phyloP scores from a whole-genome alignment of 2,329 filamentous ascomycete species.

The Apiospora aurea region DNA sequence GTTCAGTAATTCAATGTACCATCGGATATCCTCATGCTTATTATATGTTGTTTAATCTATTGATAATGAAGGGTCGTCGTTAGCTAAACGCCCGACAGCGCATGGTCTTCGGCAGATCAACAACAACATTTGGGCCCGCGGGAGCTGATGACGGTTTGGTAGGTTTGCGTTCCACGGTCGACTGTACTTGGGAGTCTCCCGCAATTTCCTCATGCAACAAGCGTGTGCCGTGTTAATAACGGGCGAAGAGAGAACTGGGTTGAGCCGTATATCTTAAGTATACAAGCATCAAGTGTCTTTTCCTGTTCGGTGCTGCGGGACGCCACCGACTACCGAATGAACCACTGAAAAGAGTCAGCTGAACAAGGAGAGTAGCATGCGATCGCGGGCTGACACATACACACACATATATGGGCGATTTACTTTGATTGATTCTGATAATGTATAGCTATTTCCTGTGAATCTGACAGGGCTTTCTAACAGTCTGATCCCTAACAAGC shows the following conservation, averaged over 20 bases:
- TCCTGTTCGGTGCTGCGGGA: conserved; percentile 21
- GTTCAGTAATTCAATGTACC: conserved; percentile 16
- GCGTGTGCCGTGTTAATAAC: neutral
- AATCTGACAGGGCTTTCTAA: neutral
- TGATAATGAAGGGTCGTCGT: neutral
- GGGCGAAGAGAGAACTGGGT: neutral
- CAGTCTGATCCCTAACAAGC: neutral
- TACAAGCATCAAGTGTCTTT: neutral
- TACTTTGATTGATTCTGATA: neutral
- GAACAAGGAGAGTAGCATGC: neutral
- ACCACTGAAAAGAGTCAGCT: neutral
- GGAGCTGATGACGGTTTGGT: neutral
- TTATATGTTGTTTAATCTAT: too few species aligned
- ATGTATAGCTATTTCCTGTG: neutral
- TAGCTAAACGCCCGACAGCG: conserved; percentile 38
- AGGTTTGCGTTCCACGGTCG: conserved; percentile 1
- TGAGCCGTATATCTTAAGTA: neutral
- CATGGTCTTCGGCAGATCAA: conserved; percentile 47
- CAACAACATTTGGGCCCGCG: conserved; percentile 35
- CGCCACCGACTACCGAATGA: conserved; percentile 19
- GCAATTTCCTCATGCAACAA: neutral
- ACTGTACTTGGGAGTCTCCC: neutral
- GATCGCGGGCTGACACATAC: neutral
- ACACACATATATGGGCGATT: neutral
- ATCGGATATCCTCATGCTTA: neutral